Percentiles rank a stretch among this genome's conserved stretches.
Conservation (phyloP, 192 early-diverging fungal genomes). For the Phycomyces blakesleeanus region DNA sequence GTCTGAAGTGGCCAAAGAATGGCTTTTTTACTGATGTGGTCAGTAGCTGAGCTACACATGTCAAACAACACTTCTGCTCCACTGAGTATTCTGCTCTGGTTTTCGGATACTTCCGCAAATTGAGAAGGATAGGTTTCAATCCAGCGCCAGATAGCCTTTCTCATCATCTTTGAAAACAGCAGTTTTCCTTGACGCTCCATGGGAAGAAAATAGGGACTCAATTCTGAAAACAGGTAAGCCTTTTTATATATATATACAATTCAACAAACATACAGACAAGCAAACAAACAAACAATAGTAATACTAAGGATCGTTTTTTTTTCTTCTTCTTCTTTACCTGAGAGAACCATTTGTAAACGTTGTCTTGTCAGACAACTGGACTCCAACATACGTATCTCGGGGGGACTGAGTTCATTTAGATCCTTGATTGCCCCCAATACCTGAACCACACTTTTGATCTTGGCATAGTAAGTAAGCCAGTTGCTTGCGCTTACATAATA, state of each 20-base stretch:
- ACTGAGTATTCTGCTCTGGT: constrained; percentile 43
- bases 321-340: constrained; percentile 13
- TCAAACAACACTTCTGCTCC: constrained; percentile 73
- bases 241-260: too few species aligned
- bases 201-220: constrained; percentile 46
- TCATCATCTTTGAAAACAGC: constrained; percentile 69
- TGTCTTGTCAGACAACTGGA: constrained; percentile 17
- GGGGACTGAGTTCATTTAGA: constrained; percentile 7
- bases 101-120: constrained; percentile 70
- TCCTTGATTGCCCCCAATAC: constrained; percentile 14
- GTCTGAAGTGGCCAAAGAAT: constrained; percentile 84
- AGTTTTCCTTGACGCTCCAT: constrained; percentile 63
- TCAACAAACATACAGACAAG: too few species aligned
- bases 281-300: not conserved
- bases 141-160: constrained; percentile 88
- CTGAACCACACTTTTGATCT: constrained; percentile 48
- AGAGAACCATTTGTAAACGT: constrained; percentile 12
- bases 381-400: constrained; percentile 27
- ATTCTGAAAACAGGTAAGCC: too few species aligned
- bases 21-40: constrained; percentile 55
- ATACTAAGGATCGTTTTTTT: constrained; percentile 37
- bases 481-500: constrained; percentile 87
- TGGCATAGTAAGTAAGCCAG: constrained; percentile 76
- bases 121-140: constrained; percentile 78
- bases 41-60: constrained; percentile 53